These are phyloP conservation scores for Sugiyamaella japonica DNA, from an alignment of 1,139 yeast species.

Conservation along the genomic window DNA sequence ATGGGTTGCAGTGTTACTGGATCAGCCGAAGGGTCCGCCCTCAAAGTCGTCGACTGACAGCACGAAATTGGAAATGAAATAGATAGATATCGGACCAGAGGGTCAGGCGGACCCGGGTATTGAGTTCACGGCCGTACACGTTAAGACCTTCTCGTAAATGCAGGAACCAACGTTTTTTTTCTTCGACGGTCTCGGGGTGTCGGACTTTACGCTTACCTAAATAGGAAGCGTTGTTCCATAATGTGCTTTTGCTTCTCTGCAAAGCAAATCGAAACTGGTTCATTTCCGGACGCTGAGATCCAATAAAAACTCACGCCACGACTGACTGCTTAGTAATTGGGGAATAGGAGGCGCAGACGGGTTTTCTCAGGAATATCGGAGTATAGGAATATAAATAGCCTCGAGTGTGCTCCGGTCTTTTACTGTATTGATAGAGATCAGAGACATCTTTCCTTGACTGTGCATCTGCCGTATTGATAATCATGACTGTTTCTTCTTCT, in stretches of 20 bases:
- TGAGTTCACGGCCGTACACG: neutral
- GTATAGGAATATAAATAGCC: neutral
- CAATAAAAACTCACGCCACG: neutral
- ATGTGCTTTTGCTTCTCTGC: no score
- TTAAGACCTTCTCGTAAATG: neutral
- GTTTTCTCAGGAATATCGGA: neutral
- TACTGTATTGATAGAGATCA: no score
- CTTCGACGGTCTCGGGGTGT: neutral
- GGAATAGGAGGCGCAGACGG: no score
- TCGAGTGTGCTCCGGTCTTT: neutral
- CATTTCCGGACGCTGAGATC: neutral
- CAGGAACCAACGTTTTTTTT: neutral
- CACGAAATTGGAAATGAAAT: no score
- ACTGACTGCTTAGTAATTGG: no score
- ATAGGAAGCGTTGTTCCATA: neutral
- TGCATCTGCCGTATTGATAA: neutral
- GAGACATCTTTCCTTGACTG: no score
- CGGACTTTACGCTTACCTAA: neutral
- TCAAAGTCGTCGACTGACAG: no score
- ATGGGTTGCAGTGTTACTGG: no score
- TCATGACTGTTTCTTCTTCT: conserved; percentile 4
- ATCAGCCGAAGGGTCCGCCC: no score
- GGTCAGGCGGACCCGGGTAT: no score
- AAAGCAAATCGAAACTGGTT: no score
- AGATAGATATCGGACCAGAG: no score